These are phyloP conservation scores for Candida piceae DNA, from an alignment of 805 yeast species.

Conservation along the genomic window DNA sequence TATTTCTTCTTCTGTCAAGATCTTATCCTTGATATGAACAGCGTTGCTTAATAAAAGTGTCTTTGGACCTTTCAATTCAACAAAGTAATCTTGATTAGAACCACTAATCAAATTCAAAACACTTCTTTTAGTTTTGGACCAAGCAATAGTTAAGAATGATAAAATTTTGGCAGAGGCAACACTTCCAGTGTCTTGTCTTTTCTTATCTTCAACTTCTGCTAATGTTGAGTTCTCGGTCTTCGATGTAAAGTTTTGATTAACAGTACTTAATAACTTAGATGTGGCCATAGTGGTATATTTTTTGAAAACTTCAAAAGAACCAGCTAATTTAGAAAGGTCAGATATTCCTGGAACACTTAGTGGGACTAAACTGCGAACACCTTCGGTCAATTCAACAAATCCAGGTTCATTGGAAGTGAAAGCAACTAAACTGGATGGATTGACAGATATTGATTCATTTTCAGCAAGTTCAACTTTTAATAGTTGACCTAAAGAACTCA, in stretches of 20 bases:
- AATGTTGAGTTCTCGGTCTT: background rate
- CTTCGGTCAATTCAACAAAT: slow-evolving; percentile 4
- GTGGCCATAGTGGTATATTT: background rate
- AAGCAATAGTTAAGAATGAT: background rate
- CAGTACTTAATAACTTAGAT: background rate
- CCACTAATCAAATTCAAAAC: slow-evolving; percentile 14
- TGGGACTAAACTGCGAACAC: slow-evolving; percentile 18
- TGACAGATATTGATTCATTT: slow-evolving; percentile 35
- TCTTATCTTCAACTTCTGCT: background rate
- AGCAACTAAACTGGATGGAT: slow-evolving; percentile 38
- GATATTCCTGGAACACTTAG: slow-evolving; percentile 22
- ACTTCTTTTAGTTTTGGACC: slow-evolving; percentile 1
- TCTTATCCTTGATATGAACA: slow-evolving; percentile 19
- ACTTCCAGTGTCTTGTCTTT: background rate
- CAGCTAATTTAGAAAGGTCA: background rate
- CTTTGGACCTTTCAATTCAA: slow-evolving; percentile 29
- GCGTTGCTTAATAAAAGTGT: slow-evolving; percentile 26
- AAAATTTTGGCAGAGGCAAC: background rate
- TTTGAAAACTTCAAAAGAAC: background rate
- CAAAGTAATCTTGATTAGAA: slow-evolving; percentile 18
- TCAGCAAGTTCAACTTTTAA: slow-evolving; percentile 31
- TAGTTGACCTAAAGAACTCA: slow-evolving; percentile 36
- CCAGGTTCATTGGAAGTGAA: slow-evolving; percentile 13
- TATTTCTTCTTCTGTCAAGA: slow-evolving; percentile 22
- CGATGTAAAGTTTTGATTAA: background rate